Conservation (phyloP, 225 moss, liverwort and hornwort genomes). For the Climacium dendroides region DNA sequence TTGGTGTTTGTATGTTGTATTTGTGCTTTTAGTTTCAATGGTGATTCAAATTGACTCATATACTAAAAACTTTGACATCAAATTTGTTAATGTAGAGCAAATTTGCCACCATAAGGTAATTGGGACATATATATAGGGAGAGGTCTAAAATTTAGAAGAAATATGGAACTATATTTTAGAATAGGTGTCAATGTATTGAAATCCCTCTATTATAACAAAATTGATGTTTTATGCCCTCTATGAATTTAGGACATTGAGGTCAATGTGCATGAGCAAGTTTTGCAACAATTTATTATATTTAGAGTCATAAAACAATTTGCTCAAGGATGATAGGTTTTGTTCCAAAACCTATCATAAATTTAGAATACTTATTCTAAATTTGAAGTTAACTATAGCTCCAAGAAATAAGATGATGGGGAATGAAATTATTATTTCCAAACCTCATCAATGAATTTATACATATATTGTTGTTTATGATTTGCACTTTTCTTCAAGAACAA, state of each 20-base stretch:
- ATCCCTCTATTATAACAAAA: neutral
- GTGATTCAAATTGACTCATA: neutral
- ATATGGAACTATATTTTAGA: neutral
- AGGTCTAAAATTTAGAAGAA: neutral
- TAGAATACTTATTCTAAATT: neutral
- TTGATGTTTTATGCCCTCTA: neutral
- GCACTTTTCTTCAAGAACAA: fast-evolving
- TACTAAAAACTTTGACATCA: neutral
- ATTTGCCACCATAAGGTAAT: neutral
- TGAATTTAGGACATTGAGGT: neutral
- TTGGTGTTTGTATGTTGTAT: neutral
- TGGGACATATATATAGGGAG: neutral
- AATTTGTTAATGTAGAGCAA: no score
- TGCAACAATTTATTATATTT: neutral
- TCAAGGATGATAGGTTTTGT: neutral
- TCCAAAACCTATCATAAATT: no score
- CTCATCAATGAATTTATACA: neutral
- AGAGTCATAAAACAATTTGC: neutral
- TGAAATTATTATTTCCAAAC: neutral
- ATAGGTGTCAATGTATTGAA: neutral
- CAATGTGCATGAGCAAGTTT: neutral
- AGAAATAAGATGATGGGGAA: neutral
- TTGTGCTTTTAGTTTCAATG: neutral
- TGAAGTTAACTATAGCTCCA: neutral
- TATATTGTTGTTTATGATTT: neutral